phyloP scores from a whole-genome alignment of 768 basidiomycete species.

The Kwoniella heveanensis region DNA sequence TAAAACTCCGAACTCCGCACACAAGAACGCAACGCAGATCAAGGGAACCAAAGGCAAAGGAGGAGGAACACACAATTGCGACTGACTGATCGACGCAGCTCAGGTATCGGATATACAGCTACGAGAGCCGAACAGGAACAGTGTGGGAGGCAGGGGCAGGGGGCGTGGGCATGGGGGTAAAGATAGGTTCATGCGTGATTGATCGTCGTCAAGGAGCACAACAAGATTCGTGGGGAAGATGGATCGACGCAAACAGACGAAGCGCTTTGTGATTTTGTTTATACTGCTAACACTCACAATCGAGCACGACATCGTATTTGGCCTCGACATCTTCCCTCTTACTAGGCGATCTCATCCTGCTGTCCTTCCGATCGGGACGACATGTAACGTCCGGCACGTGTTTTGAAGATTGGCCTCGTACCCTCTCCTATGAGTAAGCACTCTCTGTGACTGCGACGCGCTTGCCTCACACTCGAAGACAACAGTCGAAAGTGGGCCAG shows the following conservation, averaged over 20 bases:
- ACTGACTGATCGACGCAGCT: background rate
- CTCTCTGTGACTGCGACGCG: too few species aligned
- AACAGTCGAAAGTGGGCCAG: too few species aligned
- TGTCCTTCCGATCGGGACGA: background rate
- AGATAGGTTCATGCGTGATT: background rate
- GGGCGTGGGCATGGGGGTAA: background rate
- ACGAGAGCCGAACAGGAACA: background rate
- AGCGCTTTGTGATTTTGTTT: too few species aligned
- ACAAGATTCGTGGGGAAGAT: background rate
- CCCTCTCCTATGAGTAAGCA: too few species aligned
- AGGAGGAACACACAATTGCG: background rate
- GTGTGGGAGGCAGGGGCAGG: background rate
- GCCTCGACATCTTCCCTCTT: conserved; percentile 48
- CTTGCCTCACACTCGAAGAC: too few species aligned
- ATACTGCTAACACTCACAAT: conserved; percentile 55
- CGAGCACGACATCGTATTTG: conserved; percentile 52
- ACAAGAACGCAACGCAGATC: background rate
- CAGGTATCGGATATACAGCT: too few species aligned
- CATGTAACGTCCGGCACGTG: conserved; percentile 1
- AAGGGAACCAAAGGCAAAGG: background rate
- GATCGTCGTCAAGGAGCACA: background rate
- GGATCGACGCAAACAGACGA: too few species aligned
- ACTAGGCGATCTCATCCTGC: conserved; percentile 22
- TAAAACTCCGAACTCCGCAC: background rate
- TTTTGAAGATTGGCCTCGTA: too few species aligned